phyloP scores from a whole-genome alignment of 2,329 filamentous ascomycete species.

The Sporothrix pallida region DNA sequence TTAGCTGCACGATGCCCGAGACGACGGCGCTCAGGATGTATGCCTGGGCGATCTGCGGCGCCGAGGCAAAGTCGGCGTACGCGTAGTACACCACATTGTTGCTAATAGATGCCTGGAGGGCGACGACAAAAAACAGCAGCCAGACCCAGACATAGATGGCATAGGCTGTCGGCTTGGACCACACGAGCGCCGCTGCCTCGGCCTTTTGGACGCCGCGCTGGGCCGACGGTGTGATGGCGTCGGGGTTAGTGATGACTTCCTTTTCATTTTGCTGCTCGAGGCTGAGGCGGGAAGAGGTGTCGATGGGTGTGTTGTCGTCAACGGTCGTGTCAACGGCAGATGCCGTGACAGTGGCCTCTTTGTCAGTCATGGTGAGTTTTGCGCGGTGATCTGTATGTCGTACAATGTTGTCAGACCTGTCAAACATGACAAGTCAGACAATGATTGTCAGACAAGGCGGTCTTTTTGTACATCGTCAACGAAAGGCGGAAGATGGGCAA shows the following conservation, averaged over 20 bases:
- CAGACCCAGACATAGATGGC: slow-evolving; percentile 46
- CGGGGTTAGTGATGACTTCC: slow-evolving; percentile 33
- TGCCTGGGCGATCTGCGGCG: slow-evolving; percentile 60
- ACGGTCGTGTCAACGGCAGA: background rate
- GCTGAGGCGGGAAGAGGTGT: slow-evolving; percentile 28
- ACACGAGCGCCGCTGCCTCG: slow-evolving; percentile 55
- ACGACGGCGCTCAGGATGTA: slow-evolving; percentile 61
- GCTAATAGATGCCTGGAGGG: slow-evolving; percentile 48
- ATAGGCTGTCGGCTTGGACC: slow-evolving; percentile 50
- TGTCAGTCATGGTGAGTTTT: background rate
- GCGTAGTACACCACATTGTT: slow-evolving; percentile 54
- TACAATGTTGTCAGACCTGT: background rate
- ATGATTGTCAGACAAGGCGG: background rate
- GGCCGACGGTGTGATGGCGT: slow-evolving; percentile 38
- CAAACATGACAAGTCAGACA: background rate
- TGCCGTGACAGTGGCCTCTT: background rate
- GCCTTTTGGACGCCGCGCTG: slow-evolving; percentile 56
- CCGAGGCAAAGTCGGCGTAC: slow-evolving; percentile 56
- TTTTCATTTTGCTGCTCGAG: slow-evolving; percentile 36
- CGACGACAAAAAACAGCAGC: slow-evolving; percentile 50
- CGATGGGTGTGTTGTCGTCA: background rate
- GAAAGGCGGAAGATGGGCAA: no score
- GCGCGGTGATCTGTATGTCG: background rate
- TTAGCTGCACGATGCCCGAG: slow-evolving; percentile 65
- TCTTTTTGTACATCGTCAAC: background rate